Base-by-base conservation (phyloP, 257 asterid genomes). In the Lantana camara region DNA sequence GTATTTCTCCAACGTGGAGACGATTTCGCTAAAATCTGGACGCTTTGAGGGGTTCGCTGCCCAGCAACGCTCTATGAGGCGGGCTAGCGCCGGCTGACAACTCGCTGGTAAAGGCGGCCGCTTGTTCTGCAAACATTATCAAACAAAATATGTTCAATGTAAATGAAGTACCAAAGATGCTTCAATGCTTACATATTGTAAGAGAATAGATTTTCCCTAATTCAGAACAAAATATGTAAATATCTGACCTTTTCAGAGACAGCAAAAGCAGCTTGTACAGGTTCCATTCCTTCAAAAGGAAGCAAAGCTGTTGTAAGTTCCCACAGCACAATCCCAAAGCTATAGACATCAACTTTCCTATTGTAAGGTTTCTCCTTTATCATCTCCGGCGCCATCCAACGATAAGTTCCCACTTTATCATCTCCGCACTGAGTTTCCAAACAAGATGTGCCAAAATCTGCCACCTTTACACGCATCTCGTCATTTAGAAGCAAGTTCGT, bases 51-150 rank as follows among this genome's bases (percentile, higher is more conserved):
- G 99, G 64, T 88, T 88, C 5, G 75, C 89, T 0, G 87, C 79
- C 97, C 96, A 90, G 32, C 99, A 94, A 1, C 95, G 80, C 82
- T 88, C 86, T 63, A 94, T 94, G 0, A 90, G 89, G 71, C 88
- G 95, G 0, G 96, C 95, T 0, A 94, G 73, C 15, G 90, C 96
- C 1, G 97, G 86, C 42, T 90, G 93, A 42, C 97, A 90, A 73
- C 97, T 94, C 7, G 89, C 95, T 9, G 97, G 83, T 45, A 94
- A 64, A 1, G 96, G 96, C 9, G 99, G 99, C 41, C 97, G 71
- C 78, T 94, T 97, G 4, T 90, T 88, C 99, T 93, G 85, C 60
- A 79, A 47, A 12, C 14, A 59, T 41, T 41, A 16, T 17, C 9
- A n/a, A n/a, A n/a, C n/a, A n/a, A n/a, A n/a, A n/a, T n/a, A n/a